These are phyloP conservation scores for Amphichorda felina DNA, from an alignment of 2,329 filamentous ascomycete species.

Conservation along the genomic window DNA sequence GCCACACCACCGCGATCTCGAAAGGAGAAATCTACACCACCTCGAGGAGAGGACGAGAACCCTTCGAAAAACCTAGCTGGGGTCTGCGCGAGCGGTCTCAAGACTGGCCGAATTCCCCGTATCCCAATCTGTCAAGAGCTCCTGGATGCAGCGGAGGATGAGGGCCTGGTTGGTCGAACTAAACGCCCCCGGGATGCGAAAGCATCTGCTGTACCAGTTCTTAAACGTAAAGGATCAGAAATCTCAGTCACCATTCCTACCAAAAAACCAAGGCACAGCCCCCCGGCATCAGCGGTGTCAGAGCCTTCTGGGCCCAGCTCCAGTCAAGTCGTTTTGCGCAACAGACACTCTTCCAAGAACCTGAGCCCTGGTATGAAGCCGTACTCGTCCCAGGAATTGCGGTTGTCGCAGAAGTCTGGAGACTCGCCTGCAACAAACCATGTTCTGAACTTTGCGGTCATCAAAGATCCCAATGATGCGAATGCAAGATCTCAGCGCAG, in stretches of 20 bases:
- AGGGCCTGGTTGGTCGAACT: constrained; percentile 16
- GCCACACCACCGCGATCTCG: too few species aligned
- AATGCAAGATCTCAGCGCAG: constrained; percentile 49
- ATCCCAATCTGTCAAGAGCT: constrained; percentile 26
- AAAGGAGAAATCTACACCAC: too few species aligned
- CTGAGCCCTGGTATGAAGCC: background rate
- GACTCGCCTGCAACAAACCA: constrained; percentile 1
- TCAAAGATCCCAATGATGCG: constrained; percentile 63
- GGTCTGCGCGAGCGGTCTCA: constrained; percentile 29
- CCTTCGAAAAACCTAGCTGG: constrained; percentile 17
- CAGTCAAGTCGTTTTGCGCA: background rate
- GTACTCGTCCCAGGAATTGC: background rate
- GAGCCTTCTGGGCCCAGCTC: background rate
- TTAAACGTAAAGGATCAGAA: background rate
- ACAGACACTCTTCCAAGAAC: background rate
- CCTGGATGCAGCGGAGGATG: constrained; percentile 25
- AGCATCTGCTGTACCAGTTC: background rate
- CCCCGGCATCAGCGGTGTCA: background rate
- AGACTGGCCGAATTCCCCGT: constrained; percentile 19
- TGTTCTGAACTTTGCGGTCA: constrained; percentile 54
- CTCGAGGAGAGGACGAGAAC: too few species aligned
- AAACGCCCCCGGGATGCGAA: constrained; percentile 3
- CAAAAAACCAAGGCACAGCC: background rate
- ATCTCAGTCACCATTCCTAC: too few species aligned
- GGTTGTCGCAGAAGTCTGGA: background rate